Conservation (phyloP, 306 rosid genomes). For the Gastrolobium villosum region DNA sequence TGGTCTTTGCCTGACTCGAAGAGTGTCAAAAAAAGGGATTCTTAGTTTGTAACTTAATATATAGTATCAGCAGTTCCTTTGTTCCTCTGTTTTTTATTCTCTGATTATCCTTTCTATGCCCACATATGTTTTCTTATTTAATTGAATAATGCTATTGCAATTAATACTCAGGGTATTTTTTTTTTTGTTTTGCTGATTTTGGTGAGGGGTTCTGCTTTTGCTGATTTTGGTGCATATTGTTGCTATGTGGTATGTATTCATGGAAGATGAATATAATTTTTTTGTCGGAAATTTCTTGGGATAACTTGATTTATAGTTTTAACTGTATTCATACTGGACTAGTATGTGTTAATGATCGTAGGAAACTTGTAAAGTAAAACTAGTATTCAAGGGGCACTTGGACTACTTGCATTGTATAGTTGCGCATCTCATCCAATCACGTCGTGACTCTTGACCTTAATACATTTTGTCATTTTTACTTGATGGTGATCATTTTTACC, state of each 20-base stretch:
- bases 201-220: slow-evolving; percentile 96
- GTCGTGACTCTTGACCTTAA: slow-evolving; percentile 51
- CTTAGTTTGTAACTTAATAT: slow-evolving; percentile 33
- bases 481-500: slow-evolving; percentile 36
- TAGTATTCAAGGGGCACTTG: slow-evolving; percentile 82
- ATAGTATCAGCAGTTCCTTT: slow-evolving; percentile 31
- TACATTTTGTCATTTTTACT: slow-evolving; percentile 36
- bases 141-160: slow-evolving; percentile 93
- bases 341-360: slow-evolving; percentile 50
- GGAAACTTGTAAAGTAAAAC: slow-evolving; percentile 84
- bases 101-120: slow-evolving; percentile 37
- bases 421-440: slow-evolving; percentile 88
- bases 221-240: slow-evolving; percentile 94
- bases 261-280: slow-evolving; percentile 61
- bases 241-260: slow-evolving; percentile 95
- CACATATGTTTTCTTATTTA: slow-evolving; percentile 46
- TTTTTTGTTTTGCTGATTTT: slow-evolving; percentile 90
- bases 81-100: slow-evolving; percentile 23
- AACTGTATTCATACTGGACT: slow-evolving; percentile 28
- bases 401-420: slow-evolving; percentile 90
- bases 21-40: slow-evolving; percentile 20
- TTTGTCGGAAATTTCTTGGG: slow-evolving; percentile 20
- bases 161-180: slow-evolving; percentile 63
- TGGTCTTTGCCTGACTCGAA: slow-evolving; percentile 16
- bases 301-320: slow-evolving; percentile 34